Percentiles rank a stretch among this genome's conserved stretches.
phyloP scores from a whole-genome alignment of 2,329 filamentous ascomycete genomes.

The Purpureocillium lavendulum region DNA sequence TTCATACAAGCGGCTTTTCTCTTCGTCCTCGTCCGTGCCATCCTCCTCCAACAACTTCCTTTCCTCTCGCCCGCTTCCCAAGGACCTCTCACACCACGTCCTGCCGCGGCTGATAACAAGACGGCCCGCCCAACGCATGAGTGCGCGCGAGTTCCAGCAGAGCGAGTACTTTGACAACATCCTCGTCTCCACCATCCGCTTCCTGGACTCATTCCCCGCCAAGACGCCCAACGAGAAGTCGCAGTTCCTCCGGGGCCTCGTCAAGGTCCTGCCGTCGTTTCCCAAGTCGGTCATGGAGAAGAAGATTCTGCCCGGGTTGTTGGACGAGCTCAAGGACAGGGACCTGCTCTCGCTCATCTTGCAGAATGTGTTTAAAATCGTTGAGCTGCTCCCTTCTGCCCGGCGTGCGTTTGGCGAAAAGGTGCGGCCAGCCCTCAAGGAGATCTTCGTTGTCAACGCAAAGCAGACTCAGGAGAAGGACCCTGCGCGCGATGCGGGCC shows the following conservation, averaged over 20 bases:
- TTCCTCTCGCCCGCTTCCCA: conserved; percentile 69
- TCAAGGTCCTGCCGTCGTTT: conserved; percentile 83
- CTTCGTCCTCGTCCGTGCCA: conserved; percentile 69
- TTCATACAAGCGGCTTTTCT: conserved; percentile 77
- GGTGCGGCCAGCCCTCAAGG: conserved; percentile 75
- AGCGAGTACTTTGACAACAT: conserved; percentile 97
- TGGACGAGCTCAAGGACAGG: conserved; percentile 91
- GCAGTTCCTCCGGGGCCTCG: conserved; percentile 82
- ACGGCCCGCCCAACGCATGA: conserved; percentile 78
- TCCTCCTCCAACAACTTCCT: conserved; percentile 78
- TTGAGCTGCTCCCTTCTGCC: conserved; percentile 68
- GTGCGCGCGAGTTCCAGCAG: conserved; percentile 85
- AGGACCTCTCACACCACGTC: conserved; percentile 66
- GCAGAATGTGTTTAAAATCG: conserved; percentile 86
- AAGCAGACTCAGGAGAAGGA: conserved; percentile 64
- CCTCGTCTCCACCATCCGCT: conserved; percentile 90
- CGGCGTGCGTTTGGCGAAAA: conserved; percentile 75
- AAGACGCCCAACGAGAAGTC: conserved; percentile 89
- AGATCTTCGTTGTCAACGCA: conserved; percentile 63
- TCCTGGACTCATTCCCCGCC: conserved; percentile 81
- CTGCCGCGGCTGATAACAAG: conserved; percentile 81
- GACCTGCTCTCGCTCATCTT: conserved; percentile 79
- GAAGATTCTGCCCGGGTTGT: conserved; percentile 78
- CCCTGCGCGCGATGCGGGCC: conserved; percentile 72
- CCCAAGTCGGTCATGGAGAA: conserved; percentile 90